Percentiles rank a stretch among this genome's conserved stretches.
phyloP scores from a whole-genome alignment of 306 rosid species.

The Cucurbita moschata region DNA sequence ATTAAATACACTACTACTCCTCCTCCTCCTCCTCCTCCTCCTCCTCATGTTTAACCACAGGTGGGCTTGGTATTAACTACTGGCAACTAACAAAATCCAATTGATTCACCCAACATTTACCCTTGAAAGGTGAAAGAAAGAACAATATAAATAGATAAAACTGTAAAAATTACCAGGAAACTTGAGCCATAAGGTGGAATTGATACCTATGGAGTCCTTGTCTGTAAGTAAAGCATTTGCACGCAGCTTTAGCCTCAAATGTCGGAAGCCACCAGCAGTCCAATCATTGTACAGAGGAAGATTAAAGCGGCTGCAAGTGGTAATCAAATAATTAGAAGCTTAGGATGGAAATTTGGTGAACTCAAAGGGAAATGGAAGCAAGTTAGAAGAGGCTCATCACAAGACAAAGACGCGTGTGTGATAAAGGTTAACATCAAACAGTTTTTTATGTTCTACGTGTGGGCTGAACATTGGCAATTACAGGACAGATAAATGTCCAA shows the following conservation, averaged over 20 bases:
- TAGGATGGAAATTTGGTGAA: neutral
- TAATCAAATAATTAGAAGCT: neutral
- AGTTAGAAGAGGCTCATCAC: neutral
- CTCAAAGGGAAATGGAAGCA: neutral
- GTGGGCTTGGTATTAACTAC: neutral
- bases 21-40: neutral
- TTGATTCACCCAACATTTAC: neutral
- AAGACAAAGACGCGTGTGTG: neutral
- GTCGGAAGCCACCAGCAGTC: slow-evolving; percentile 1
- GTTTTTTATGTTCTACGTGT: neutral
- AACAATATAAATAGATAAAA: too few species aligned
- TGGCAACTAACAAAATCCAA: neutral
- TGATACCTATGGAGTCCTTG: neutral
- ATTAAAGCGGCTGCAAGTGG: neutral
- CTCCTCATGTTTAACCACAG: neutral
- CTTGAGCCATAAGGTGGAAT: neutral
- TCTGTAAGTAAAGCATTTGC: neutral
- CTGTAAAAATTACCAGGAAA: neutral
- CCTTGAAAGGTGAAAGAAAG: too few species aligned
- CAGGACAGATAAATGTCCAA: neutral
- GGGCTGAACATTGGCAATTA: neutral
- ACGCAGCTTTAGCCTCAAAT: neutral
- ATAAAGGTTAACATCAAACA: neutral
- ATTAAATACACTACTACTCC: neutral
- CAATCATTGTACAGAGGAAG: neutral